These are phyloP conservation scores for Penicillium verhagenii DNA, from an alignment of 495 filamentous ascomycete species.

Conservation along the genomic window DNA sequence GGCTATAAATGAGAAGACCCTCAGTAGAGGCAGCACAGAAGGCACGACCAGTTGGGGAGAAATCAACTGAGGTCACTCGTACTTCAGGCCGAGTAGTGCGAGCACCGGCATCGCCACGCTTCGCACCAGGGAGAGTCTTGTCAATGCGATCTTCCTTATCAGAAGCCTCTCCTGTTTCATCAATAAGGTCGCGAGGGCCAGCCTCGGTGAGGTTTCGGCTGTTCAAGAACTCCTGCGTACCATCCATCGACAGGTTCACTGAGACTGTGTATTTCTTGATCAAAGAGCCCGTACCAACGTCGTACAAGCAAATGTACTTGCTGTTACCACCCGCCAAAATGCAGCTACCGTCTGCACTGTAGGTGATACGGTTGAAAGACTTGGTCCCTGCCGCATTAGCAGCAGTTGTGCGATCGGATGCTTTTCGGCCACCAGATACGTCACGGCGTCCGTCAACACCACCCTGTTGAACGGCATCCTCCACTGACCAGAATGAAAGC, in stretches of 20 bases:
- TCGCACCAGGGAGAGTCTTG: conserved; percentile 80
- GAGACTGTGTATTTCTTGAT: conserved; percentile 93
- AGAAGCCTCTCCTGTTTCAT: conserved; percentile 83
- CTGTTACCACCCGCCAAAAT: conserved; percentile 88
- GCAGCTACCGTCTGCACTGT: conserved; percentile 88
- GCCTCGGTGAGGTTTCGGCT: conserved; percentile 88
- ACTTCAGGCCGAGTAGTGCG: conserved; percentile 78
- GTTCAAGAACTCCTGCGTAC: conserved; percentile 95
- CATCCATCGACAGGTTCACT: conserved; percentile 88
- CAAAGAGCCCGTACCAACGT: conserved; percentile 82
- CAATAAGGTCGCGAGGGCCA: conserved; percentile 76
- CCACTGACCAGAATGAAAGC: conserved; percentile 90
- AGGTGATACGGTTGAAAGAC: conserved; percentile 80
- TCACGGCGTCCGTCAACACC: conserved; percentile 87
- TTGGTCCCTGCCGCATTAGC: conserved; percentile 89
- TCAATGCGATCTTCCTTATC: conserved; percentile 86
- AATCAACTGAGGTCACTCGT: conserved; percentile 79
- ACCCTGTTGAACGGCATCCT: conserved; percentile 76
- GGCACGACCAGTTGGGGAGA: conserved; percentile 81
- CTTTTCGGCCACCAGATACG: conserved; percentile 85
- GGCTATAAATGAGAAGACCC: conserved; percentile 85
- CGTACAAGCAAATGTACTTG: conserved; percentile 97
- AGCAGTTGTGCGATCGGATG: conserved; percentile 82
- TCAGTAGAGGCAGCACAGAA: conserved; percentile 97
- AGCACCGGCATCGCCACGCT: conserved; percentile 76